Conservation (phyloP, 345 rosid species). For the Punica granatum region DNA sequence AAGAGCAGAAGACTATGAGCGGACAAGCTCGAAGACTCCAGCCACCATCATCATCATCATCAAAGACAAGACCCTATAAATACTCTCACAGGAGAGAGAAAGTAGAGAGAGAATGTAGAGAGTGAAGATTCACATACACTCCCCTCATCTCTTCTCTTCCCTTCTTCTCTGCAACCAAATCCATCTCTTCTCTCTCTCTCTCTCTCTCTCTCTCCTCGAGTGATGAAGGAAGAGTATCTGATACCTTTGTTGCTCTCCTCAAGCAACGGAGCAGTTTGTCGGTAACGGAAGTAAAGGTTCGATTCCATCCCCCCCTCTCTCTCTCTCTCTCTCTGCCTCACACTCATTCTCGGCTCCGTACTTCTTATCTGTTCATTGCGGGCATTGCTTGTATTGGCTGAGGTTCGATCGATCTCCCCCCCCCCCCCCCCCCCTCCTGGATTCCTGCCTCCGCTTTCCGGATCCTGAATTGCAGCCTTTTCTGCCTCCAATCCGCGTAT, state of each 20-base stretch:
- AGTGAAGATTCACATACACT: too few relatives aligned
- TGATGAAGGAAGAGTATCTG: not conserved
- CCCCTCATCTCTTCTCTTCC: too few relatives aligned
- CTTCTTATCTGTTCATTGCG: not conserved
- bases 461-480: not conserved
- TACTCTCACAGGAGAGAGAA: too few relatives aligned
- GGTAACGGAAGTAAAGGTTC: not conserved
- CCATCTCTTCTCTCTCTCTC: not conserved
- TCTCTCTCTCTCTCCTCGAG: not conserved
- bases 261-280: constrained; percentile 1
- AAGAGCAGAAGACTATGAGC: too few relatives aligned
- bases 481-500: not conserved
- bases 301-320: not conserved
- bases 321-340: not conserved
- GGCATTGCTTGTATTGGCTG: not conserved
- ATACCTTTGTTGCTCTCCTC: constrained; percentile 6
- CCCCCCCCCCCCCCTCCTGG: not conserved
- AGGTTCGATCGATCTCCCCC: not conserved
- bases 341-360: not conserved
- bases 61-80: too few relatives aligned
- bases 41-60: too few relatives aligned
- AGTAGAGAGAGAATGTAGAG: too few relatives aligned
- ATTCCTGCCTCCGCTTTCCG: not conserved
- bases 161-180: not conserved
- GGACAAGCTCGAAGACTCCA: too few relatives aligned